Evolutionary conservation across 352 stramenopile genomes (phyloP).

Genomic region (Pythium dissotocum): DNA sequence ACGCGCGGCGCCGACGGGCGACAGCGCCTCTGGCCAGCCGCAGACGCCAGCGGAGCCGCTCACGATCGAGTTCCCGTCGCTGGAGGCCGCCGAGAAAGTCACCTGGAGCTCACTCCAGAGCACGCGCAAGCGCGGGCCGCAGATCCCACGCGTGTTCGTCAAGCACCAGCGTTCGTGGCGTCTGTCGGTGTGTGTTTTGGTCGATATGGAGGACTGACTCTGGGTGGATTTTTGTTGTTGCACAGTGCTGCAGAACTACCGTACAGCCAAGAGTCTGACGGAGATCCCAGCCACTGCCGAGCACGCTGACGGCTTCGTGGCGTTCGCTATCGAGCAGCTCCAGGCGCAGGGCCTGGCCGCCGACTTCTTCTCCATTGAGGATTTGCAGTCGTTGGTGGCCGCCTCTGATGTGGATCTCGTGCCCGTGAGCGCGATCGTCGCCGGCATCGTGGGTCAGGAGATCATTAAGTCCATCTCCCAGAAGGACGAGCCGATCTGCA

Average conservation of each 20-base stretch:
- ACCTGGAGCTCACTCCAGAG: conserved; percentile 69
- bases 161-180: conserved; percentile 67
- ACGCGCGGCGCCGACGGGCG: conserved; percentile 32
- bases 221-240: neutral
- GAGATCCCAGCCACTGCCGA: conserved; percentile 16
- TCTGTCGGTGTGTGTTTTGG: neutral
- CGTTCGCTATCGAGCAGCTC: conserved; percentile 55
- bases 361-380: conserved; percentile 58
- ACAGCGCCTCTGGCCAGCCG: conserved; percentile 13
- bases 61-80: conserved; percentile 56
- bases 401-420: conserved; percentile 69
- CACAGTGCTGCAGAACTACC: conserved; percentile 68
- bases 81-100: conserved; percentile 48
- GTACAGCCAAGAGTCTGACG: conserved; percentile 27
- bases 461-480: conserved; percentile 97
- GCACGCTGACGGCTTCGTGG: conserved; percentile 48
- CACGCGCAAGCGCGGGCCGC: conserved; percentile 64
- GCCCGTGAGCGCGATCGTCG: conserved; percentile 95
- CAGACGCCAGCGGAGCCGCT: conserved; percentile 34
- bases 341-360: conserved; percentile 50
- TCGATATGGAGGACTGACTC: too few relatives aligned
- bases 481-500: conserved; percentile 96
- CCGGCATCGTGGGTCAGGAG: conserved; percentile 97
- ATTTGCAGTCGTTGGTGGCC: conserved; percentile 51
- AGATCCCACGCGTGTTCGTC: conserved; percentile 75